Percentiles rank a stretch among this genome's conserved stretches.
phyloP scores from a whole-genome alignment of 1,139 yeast genomes.

The Cylindricascospora bacillispora region DNA sequence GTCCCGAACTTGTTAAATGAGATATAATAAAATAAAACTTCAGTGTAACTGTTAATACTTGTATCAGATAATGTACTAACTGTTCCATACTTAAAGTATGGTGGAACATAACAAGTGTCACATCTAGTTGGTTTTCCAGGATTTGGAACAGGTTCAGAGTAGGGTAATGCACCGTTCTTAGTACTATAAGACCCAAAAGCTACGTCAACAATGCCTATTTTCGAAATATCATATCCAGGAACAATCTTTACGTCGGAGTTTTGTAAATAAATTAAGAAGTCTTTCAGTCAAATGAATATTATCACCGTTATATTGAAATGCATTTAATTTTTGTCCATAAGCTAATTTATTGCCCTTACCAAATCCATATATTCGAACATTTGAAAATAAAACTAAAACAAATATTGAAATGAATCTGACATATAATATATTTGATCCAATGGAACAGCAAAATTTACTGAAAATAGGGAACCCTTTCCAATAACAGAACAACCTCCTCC shows the following conservation, averaged over 20 bases:
- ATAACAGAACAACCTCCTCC: conserved; percentile 2
- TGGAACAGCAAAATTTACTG: neutral
- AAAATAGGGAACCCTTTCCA: neutral
- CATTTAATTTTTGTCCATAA: neutral
- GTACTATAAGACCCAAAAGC: neutral
- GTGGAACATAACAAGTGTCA: conserved; percentile 1
- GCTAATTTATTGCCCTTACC: conserved; percentile 1
- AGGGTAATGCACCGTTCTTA: neutral
- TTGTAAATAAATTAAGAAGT: neutral
- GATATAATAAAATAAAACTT: neutral
- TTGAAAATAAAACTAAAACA: neutral
- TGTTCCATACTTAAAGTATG: neutral
- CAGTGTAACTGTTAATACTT: neutral
- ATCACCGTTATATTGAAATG: neutral
- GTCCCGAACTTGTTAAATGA: neutral
- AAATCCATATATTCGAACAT: conserved; percentile 1
- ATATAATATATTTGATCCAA: neutral
- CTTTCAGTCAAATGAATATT: neutral
- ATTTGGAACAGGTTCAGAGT: neutral
- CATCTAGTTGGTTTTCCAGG: neutral
- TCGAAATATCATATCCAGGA: no score
- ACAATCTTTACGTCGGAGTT: neutral
- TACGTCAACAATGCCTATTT: no score
- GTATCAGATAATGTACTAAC: neutral
- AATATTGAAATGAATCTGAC: neutral